Base-by-base conservation (phyloP, 495 filamentous ascomycete species). In the Aspergillus egyptiacus region DNA sequence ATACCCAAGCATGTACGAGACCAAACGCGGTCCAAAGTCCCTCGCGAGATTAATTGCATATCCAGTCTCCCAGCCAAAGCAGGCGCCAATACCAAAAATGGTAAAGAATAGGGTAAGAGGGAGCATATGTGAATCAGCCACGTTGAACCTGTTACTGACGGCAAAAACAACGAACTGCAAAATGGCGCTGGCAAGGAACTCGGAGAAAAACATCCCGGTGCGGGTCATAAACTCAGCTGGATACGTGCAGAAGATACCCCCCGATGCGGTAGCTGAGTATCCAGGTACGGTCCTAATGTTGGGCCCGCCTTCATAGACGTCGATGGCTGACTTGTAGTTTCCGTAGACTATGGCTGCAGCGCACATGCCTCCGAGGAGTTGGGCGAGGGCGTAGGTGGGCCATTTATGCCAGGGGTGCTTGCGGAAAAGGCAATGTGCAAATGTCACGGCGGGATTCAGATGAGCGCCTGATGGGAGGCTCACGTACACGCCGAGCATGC, bases 81-180 rank as follows among this genome's bases (percentile, higher is more conserved):
- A 83, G 35, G 80, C 78, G 14, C 80, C 82, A 18, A 85, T 73
- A 2, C 81, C 81, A 57, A 82, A 83, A 32, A 85, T 73, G 14
- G 83, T 61, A 55, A 85, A 84, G 61, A 85, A 81, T 4, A 85
- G 63, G 0, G 59, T 72, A 9, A 86, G 63, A 0, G 82, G 81
- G 3, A 73, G 71, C 23, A 81, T 45, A 13, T 65, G 48, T 3
- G 75, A 67, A 5, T 76, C 67, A 0, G 72, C 77, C 7, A 68
- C 51, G 44, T 80, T 80, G 2, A 53, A 60, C n/a, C 79, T 73
- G 51, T 85, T 82, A 54, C 81, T 82, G 24, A 85, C 58, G 0
- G 79, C 82, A 54, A 83, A 85, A 33, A 86, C 84, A 49, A 79
- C 67, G 58, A 85, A 84, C 77, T 84, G 82, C 15, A 84, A 56